Evolutionary conservation across 768 basidiomycete species (phyloP).

Genomic region (Phanerochaete sordida): DNA sequence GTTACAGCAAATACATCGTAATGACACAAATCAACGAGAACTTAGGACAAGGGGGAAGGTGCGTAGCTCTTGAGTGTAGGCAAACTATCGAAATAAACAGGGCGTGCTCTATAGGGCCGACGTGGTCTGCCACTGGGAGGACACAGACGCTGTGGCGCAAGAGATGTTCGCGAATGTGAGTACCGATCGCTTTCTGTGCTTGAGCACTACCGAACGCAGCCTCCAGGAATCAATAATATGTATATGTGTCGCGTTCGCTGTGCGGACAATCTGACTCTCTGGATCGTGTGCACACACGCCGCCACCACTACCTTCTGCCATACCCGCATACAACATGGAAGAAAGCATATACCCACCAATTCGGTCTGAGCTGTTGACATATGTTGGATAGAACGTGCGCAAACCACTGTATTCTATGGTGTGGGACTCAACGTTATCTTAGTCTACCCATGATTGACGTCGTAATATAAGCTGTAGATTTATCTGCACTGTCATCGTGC

Average conservation of each 20-base stretch:
- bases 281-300: not conserved
- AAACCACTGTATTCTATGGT: not conserved
- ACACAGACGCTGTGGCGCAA: conserved; percentile 71
- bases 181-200: not conserved
- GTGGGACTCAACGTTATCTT: not conserved
- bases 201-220: conserved; percentile 2
- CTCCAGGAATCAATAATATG: conserved; percentile 68
- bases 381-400: not conserved
- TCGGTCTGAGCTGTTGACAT: not conserved
- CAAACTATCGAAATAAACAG: not conserved
- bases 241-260: conserved; percentile 60
- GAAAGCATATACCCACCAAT: conserved; percentile 1
- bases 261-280: conserved; percentile 40
- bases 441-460: not conserved
- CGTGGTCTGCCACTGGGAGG: conserved; percentile 87
- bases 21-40: conserved; percentile 85
- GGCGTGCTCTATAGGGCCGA: conserved; percentile 51
- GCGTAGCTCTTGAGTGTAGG: conserved; percentile 23
- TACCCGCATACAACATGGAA: not conserved
- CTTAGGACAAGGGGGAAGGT: conserved; percentile 82
- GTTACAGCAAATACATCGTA: conserved; percentile 78
- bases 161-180: conserved; percentile 79
- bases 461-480: not conserved
- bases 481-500: too few species aligned
- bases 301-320: not conserved